phyloP scores from a whole-genome alignment of 148 eudicot genomes.

The Amaranthus palmeri region DNA sequence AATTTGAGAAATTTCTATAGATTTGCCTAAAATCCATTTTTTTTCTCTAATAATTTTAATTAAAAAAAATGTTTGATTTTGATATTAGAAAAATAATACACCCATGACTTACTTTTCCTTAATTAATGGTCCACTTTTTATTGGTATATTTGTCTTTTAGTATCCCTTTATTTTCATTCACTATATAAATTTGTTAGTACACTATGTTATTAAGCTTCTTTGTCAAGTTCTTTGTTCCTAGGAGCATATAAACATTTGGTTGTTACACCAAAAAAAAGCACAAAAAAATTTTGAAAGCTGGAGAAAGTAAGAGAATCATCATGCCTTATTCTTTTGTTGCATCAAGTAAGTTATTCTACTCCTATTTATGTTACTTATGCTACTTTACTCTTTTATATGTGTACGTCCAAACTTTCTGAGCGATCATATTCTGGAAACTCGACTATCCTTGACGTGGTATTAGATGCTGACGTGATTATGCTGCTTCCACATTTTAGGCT shows the following conservation, averaged over 20 bases:
- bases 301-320: background rate
- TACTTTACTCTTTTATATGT: too few relatives aligned
- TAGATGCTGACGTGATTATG: too few relatives aligned
- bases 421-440: too few relatives aligned
- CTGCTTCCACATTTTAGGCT: too few relatives aligned
- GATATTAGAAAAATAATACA: background rate
- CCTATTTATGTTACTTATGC: too few relatives aligned
- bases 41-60: background rate
- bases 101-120: background rate
- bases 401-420: too few relatives aligned
- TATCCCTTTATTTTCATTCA: background rate
- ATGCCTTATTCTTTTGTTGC: conserved; percentile 27
- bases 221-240: background rate
- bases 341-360: conserved; percentile 13
- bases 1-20: background rate
- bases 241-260: background rate
- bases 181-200: background rate
- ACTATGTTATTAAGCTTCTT: background rate
- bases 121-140: background rate
- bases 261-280: too few relatives aligned
- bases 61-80: too few relatives aligned
- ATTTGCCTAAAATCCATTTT: background rate
- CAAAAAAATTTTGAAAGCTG: background rate
- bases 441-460: too few relatives aligned
- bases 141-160: too few relatives aligned